Evolutionary conservation across 1,284 basidiomycete genomes (phyloP), one percentile per base, ranked within the genome.

Genomic region (Tylopilus sp.): DNA sequence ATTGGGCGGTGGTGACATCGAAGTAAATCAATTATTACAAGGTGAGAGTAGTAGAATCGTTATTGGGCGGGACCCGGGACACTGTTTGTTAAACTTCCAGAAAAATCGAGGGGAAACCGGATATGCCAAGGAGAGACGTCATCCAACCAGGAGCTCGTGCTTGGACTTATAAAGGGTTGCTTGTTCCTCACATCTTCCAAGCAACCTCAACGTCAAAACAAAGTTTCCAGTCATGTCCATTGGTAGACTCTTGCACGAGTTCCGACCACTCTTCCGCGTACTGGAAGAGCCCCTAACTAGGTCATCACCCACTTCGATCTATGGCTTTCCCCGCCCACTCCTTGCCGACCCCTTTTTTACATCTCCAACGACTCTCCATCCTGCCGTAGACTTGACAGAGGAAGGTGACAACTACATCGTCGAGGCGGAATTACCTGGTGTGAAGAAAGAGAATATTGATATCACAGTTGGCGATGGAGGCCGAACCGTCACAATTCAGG

Each of bases 391-490:
- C 66, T 77, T 94, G 5, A 82, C 84, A 4, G 92, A 94, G 71
- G 85, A 90, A 64, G 87, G 84, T 6, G 83, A 88, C 76, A 82
- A 84, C 55, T 93, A 91, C 70, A 70, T 93, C 58, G 81, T 94
- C 53, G 89, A 93, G 73, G 92, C 92, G 1, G 93, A 94, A 73
- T 74, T 94, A 53, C 93, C 92, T 12, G 92, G 92, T 1, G 89
- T 94, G 26, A 90, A 89, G 79, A 93, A 90, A 81, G 92, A 94
- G 72, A 88, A 93, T 71, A 74, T 94, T 15, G 86, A 91, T 65
- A 85, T 94, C 58, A 84, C 87, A 22, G 83, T 94, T 66, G 90
- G 90, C 12, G 89, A 93, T 64, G 86, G 84, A 36, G 92, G 91
- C 5, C 84, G 87, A 64, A 91, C 87, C 68, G 76, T 94, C 66